Percentiles rank a stretch among this genome's conserved stretches.
Evolutionary conservation across 2,329 filamentous ascomycete species (phyloP).

Genomic region (Torrubiella hemipterigena): DNA sequence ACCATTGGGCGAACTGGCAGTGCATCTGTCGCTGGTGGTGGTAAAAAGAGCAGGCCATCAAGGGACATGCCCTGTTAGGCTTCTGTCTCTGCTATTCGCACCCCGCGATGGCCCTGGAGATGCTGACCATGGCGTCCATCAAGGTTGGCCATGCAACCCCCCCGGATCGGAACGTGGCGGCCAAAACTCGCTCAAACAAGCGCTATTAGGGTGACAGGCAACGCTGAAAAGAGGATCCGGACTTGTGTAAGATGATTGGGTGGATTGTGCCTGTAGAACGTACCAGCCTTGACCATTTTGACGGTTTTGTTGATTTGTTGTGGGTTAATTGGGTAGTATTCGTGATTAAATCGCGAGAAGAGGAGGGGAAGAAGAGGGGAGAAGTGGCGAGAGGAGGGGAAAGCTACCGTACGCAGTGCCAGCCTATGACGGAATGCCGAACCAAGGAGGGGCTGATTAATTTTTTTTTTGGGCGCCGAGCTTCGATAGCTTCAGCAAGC

Average conservation of each 20-base stretch:
- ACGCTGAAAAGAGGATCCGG: constrained; percentile 4
- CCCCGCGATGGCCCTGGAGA: no score
- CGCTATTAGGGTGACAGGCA: constrained; percentile 25
- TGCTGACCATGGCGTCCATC: constrained; percentile 27
- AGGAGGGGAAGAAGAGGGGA: constrained; percentile 5
- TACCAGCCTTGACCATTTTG: constrained; percentile 99
- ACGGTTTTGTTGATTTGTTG: constrained; percentile 29
- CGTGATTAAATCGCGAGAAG: constrained; percentile 4
- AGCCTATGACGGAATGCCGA: no score
- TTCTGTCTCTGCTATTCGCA: no score
- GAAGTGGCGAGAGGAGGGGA: background rate
- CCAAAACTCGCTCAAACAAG: constrained; percentile 49
- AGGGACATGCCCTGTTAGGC: no score
- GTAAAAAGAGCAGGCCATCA: constrained; percentile 16
- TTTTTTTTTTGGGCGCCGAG: no score
- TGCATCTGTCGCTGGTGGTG: no score
- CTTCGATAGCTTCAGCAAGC: no score
- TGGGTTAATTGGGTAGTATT: constrained; percentile 5
- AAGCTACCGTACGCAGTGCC: background rate
- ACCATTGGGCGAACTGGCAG: no score
- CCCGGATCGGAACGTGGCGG: no score
- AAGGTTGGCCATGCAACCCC: constrained; percentile 24
- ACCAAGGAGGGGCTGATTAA: no score
- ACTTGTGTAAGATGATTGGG: constrained; percentile 16
- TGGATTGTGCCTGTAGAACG: no score